Conservation (phyloP, 106 monocot species). For the Vanilla planifolia region DNA sequence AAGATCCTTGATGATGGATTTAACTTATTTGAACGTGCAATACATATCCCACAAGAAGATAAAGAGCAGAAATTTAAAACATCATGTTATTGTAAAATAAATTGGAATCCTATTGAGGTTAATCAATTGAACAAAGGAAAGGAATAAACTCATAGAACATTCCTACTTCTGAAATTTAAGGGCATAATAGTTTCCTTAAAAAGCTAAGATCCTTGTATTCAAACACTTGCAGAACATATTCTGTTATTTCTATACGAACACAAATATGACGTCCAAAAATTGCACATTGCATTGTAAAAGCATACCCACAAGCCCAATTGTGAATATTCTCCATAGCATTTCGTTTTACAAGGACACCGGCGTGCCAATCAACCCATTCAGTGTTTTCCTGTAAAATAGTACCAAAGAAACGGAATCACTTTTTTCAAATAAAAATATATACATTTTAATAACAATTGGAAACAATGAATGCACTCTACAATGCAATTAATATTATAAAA, state of each 20-base stretch:
- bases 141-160: too few relatives aligned
- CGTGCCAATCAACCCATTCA: constrained; percentile 24
- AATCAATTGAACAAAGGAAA: too few relatives aligned
- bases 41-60: too few relatives aligned
- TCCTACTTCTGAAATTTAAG: too few relatives aligned
- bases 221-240: neutral
- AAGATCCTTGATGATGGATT: too few relatives aligned
- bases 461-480: neutral
- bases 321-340: constrained; percentile 68
- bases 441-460: neutral
- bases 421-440: neutral
- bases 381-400: constrained; percentile 47
- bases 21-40: too few relatives aligned
- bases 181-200: neutral
- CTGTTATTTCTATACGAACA: neutral
- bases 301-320: constrained; percentile 81
- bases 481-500: too few relatives aligned
- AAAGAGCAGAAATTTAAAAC: too few relatives aligned
- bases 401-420: neutral
- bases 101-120: neutral
- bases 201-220: neutral
- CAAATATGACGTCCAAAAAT: neutral
- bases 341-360: constrained; percentile 25
- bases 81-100: too few relatives aligned
- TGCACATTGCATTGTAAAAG: neutral